These are phyloP conservation scores for Coemansia sp. DNA, from an alignment of 192 early-diverging fungal species.

Conservation along the genomic window DNA sequence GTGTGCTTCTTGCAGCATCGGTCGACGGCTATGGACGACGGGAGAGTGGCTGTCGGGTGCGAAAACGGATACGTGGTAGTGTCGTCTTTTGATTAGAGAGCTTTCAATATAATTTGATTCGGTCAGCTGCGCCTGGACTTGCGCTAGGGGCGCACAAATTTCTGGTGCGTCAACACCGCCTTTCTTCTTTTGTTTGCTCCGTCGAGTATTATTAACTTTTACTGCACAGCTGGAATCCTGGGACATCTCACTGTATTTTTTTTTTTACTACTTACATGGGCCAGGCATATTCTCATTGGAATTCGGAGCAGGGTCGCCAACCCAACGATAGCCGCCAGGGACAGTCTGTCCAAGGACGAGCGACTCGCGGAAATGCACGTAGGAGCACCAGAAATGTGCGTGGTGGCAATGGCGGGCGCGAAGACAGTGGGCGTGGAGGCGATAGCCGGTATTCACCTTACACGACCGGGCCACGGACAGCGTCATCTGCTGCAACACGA, in stretches of 20 bases:
- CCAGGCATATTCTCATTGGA: constrained; percentile 39
- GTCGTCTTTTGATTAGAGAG: constrained; percentile 34
- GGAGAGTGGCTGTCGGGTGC: constrained; percentile 40
- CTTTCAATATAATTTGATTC: not conserved
- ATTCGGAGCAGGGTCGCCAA: not conserved
- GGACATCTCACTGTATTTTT: not conserved
- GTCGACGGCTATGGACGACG: constrained; percentile 43
- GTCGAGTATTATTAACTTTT: not conserved
- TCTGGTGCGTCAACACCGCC: not conserved
- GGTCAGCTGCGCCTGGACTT: not conserved
- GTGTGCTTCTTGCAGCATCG: constrained; percentile 12
- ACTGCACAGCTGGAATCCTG: constrained; percentile 2
- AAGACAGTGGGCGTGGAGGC: constrained; percentile 5
- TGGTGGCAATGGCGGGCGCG: constrained; percentile 8
- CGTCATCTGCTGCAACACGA: not conserved
- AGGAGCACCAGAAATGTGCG: not conserved
- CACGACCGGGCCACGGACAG: constrained; percentile 10
- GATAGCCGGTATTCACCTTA: constrained; percentile 31
- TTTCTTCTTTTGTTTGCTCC: not conserved
- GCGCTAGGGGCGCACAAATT: not conserved
- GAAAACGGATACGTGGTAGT: constrained; percentile 51
- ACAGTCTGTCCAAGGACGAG: not conserved
- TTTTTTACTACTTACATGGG: constrained; percentile 20
- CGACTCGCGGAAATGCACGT: constrained; percentile 6
- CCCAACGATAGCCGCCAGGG: not conserved